Base-by-base conservation (phyloP, 352 stramenopile species). In the Phytophthora pluvialis region DNA sequence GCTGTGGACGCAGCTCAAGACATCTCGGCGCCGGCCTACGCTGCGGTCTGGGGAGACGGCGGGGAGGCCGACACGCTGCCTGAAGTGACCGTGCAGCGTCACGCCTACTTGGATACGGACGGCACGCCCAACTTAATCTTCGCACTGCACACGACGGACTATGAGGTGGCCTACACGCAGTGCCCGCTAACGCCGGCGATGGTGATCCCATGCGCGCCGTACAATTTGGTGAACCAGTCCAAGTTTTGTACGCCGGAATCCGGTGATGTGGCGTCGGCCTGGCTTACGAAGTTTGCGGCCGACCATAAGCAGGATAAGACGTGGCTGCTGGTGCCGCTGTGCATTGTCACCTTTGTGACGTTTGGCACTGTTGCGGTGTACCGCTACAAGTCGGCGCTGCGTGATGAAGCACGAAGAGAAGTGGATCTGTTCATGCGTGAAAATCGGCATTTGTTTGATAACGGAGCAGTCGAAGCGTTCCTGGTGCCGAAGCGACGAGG, bases 201-300 rank as follows among this genome's bases (percentile, higher is more conserved):
- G 68, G 59, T 90, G 28, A 90, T 90, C 54, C 83, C 83, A 8
- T 90, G 83, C 36, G 77, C 68, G 35, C 55, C 81, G n/a, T 82
- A 80, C 39, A 67, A 66, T 39, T 38, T 70, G 8, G 70, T 78
- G 7, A 70, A 82, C 33, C 64, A 67, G 11, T 70, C 70, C 8
- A 68, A 62, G 36, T 92, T 83, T 62, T 81, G 69, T 45, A 35
- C 45, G 2, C 82, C 80, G 0, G 60, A 60, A 33, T 58, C 66
- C 3, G 78, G 80, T 0, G 44, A 65, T 6, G 67, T 91, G 16
- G 66, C 81, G 13, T 44, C 58, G 1, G 70, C 77, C 1, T 91
- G 82, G 82, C 74, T 89, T 12, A 64, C 58, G 18, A 86, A 87
- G 48, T 86, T 78, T 46, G 78, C 80, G 4, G 69, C 74, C 10